phyloP scores from a whole-genome alignment of 1,284 basidiomycete species.

The Anthracocystis panici-leucophaei region DNA sequence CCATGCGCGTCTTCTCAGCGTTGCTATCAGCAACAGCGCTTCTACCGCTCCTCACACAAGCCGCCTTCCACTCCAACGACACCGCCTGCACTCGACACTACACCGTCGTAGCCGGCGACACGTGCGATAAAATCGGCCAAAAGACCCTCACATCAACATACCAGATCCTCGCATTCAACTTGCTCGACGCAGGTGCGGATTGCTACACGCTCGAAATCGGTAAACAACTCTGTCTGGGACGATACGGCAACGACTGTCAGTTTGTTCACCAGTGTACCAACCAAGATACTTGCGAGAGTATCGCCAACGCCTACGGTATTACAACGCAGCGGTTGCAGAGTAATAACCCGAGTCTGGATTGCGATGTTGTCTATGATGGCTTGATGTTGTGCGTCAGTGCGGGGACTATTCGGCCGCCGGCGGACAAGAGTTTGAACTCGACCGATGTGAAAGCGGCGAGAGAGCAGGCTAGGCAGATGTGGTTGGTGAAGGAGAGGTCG shows the following conservation, averaged over 20 bases:
- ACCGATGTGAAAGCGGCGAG: conserved; percentile 36
- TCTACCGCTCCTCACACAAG: conserved; percentile 25
- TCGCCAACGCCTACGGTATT: conserved; percentile 57
- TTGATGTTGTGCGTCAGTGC: conserved; percentile 59
- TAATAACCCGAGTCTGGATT: conserved; percentile 62
- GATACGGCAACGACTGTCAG: conserved; percentile 64
- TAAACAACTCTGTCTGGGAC: conserved; percentile 71
- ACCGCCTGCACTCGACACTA: conserved; percentile 76
- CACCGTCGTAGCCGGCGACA: conserved; percentile 76
- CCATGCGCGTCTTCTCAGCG: conserved; percentile 24
- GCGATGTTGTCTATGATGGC: conserved; percentile 57
- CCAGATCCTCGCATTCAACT: conserved; percentile 78
- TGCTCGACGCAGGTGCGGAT: conserved; percentile 71
- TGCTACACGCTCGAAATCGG: conserved; percentile 76
- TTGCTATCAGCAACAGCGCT: conserved; percentile 24
- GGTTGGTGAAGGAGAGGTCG: conserved; percentile 11
- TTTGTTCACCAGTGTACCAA: conserved; percentile 53
- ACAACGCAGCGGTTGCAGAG: conserved; percentile 34
- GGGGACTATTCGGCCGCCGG: conserved; percentile 55
- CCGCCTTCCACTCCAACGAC: conserved; percentile 52
- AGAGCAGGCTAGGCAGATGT: conserved; percentile 34
- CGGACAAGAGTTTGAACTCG: conserved; percentile 42
- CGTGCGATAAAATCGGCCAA: conserved; percentile 78
- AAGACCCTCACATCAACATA: conserved; percentile 79
- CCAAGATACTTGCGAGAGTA: conserved; percentile 54